A percentile compares a stretch with the other conserved stretches of the same genome.
phyloP scores from a whole-genome alignment of 257 asterid genomes.

The Jacaranda mimosifolia region DNA sequence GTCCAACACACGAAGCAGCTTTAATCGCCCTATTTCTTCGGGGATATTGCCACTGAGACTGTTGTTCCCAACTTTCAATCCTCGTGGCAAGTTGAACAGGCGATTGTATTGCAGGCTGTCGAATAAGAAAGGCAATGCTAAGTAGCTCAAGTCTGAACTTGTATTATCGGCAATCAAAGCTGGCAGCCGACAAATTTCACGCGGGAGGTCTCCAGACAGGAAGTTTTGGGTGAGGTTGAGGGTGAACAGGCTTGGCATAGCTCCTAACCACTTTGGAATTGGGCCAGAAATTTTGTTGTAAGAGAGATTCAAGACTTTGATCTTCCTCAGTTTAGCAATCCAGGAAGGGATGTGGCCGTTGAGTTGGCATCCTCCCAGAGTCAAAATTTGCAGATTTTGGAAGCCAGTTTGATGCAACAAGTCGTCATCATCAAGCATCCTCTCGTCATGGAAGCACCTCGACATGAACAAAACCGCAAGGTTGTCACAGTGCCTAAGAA shows the following conservation, averaged over 20 bases:
- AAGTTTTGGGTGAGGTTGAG: constrained; percentile 53
- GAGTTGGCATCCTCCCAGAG: constrained; percentile 55
- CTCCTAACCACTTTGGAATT: constrained; percentile 57
- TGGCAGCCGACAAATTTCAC: constrained; percentile 42
- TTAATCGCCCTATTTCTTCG: constrained; percentile 48
- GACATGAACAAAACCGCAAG: constrained; percentile 59
- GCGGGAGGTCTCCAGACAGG: constrained; percentile 49
- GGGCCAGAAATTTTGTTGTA: constrained; percentile 56
- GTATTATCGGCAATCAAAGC: constrained; percentile 49
- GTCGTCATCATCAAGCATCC: constrained; percentile 45
- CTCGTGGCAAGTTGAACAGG: constrained; percentile 58
- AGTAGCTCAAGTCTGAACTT: constrained; percentile 48
- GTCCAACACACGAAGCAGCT: constrained; percentile 53
- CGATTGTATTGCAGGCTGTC: constrained; percentile 50
- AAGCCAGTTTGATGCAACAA: constrained; percentile 37
- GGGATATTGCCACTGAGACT: constrained; percentile 60
- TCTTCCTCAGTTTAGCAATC: constrained; percentile 46
- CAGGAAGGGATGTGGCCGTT: constrained; percentile 54
- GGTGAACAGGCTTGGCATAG: constrained; percentile 52
- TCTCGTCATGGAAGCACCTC: constrained; percentile 54
- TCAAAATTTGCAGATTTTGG: constrained; percentile 52
- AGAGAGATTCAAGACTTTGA: constrained; percentile 56
- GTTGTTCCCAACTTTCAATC: constrained; percentile 53
- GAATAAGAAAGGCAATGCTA: constrained; percentile 57
- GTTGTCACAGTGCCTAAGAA: constrained; percentile 48